phyloP scores from a whole-genome alignment of 768 basidiomycete genomes.

The Suillus subluteus region DNA sequence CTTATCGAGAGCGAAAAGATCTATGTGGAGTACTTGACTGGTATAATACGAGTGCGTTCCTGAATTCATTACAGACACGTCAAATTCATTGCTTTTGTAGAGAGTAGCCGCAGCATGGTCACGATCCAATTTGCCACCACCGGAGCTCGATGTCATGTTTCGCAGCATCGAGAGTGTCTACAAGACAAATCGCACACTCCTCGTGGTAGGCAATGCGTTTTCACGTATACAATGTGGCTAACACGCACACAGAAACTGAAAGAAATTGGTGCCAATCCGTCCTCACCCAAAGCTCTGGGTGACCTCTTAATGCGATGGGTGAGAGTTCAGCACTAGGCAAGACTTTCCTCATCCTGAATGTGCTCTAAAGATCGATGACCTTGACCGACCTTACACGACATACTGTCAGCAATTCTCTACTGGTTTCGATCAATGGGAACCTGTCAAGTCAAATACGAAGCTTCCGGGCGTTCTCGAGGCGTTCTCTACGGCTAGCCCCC shows the following conservation, averaged over 20 bases:
- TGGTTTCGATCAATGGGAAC: conserved; percentile 86
- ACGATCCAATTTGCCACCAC: conserved; percentile 89
- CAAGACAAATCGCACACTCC: conserved; percentile 84
- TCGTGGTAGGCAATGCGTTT: conserved; percentile 50
- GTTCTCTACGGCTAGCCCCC: conserved; percentile 70
- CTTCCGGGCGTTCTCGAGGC: conserved; percentile 66
- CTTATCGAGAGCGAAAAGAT: conserved; percentile 92
- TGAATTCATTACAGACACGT: conserved; percentile 13
- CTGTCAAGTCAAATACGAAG: conserved; percentile 75
- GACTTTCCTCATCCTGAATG: conserved; percentile 14
- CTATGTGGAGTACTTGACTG: conserved; percentile 90
- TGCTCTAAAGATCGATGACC: conserved; percentile 77
- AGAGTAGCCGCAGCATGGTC: conserved; percentile 99
- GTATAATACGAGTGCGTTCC: conserved; percentile 82
- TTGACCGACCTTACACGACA: conserved; percentile 82
- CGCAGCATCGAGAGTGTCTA: conserved; percentile 90
- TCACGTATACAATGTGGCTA: conserved; percentile 12
- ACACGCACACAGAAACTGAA: conserved; percentile 73
- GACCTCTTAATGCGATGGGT: conserved; percentile 99
- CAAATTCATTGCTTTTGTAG: conserved; percentile 44
- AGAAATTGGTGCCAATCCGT: conserved; percentile 91
- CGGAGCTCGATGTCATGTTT: conserved; percentile 92
- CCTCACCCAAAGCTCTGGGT: conserved; percentile 91
- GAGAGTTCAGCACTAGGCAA: conserved; percentile 32
- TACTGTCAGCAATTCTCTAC: conserved; percentile 73